Percentiles rank a stretch among this genome's conserved stretches.
Evolutionary conservation across 2,329 filamentous ascomycete genomes (phyloP).

Genomic region (Monosporascus sp.): DNA sequence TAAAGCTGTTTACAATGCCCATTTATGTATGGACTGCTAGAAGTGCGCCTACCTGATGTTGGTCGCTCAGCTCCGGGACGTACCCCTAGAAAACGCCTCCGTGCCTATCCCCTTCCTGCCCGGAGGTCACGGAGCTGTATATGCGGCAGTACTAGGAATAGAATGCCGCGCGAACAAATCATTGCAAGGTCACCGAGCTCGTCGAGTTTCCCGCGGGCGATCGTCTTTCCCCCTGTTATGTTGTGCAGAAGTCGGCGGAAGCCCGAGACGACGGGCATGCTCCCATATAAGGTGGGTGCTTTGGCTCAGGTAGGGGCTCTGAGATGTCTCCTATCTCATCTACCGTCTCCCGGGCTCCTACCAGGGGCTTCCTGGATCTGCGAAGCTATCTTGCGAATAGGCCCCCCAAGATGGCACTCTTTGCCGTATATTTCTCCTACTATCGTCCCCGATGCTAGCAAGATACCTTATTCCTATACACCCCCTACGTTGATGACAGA

Average conservation of each 20-base stretch:
- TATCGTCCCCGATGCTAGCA: no score
- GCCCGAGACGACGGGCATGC: conserved; percentile 49
- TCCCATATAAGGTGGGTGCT: conserved; percentile 58
- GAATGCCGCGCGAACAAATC: conserved; percentile 71
- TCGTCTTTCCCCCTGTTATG: conserved; percentile 18
- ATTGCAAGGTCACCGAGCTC: conserved; percentile 75
- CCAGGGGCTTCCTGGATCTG: no score
- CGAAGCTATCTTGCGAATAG: no score
- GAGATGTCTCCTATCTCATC: conserved; percentile 50
- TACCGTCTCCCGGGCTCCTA: no score
- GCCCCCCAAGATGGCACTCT: no score
- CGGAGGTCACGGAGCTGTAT: conserved; percentile 67
- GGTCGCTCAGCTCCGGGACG: conserved; percentile 59
- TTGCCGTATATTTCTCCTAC: no score
- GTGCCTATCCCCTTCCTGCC: conserved; percentile 69
- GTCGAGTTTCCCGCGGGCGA: conserved; percentile 63
- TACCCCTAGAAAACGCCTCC: conserved; percentile 60
- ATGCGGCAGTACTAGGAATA: conserved; percentile 67
- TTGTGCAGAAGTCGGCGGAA: no score
- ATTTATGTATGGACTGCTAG: conserved; percentile 54
- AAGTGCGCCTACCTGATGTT: conserved; percentile 61
- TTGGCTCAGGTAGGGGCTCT: conserved; percentile 56
- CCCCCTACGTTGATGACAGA: no score
- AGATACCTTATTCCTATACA: no score
- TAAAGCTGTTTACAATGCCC: no score